A percentile compares a stretch with the other conserved stretches of the same genome.
phyloP scores from a whole-genome alignment of 2,329 filamentous ascomycete species.

The Teratosphaeria zuluensis region DNA sequence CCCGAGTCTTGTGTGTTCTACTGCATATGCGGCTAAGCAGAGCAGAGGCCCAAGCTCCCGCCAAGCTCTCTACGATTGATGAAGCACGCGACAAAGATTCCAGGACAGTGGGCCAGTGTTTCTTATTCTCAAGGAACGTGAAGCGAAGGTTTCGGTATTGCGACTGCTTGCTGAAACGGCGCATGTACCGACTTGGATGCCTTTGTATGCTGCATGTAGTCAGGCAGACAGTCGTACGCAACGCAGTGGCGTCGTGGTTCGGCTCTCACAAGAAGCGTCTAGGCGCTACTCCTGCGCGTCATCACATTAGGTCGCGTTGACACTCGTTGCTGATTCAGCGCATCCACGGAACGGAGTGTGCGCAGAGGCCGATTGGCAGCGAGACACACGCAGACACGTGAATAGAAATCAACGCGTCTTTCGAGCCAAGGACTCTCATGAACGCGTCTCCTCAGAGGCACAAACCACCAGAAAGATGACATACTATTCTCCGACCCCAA shows the following conservation, averaged over 20 bases:
- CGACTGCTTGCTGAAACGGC: neutral
- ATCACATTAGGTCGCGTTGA: neutral
- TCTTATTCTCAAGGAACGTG: neutral
- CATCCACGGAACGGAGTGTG: neutral
- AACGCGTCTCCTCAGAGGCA: neutral
- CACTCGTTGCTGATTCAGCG: neutral
- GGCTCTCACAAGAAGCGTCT: neutral
- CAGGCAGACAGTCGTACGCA: neutral
- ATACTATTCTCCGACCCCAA: conserved; percentile 78
- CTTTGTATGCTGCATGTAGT: neutral
- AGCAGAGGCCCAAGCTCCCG: neutral
- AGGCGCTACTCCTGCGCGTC: conserved; percentile 2
- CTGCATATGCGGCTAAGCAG: neutral
- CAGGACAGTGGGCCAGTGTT: neutral
- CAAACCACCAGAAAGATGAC: conserved; percentile 24
- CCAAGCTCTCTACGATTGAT: neutral
- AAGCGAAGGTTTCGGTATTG: neutral
- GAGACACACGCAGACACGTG: neutral
- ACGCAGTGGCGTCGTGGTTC: neutral
- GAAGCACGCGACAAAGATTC: neutral
- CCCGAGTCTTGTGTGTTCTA: neutral
- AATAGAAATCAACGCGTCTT: neutral
- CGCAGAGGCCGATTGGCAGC: neutral
- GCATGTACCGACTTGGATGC: neutral
- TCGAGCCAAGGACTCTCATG: too few species aligned